These are phyloP conservation scores for Apiospora saccharicola DNA, from an alignment of 2,329 filamentous ascomycete genomes.

Conservation along the genomic window DNA sequence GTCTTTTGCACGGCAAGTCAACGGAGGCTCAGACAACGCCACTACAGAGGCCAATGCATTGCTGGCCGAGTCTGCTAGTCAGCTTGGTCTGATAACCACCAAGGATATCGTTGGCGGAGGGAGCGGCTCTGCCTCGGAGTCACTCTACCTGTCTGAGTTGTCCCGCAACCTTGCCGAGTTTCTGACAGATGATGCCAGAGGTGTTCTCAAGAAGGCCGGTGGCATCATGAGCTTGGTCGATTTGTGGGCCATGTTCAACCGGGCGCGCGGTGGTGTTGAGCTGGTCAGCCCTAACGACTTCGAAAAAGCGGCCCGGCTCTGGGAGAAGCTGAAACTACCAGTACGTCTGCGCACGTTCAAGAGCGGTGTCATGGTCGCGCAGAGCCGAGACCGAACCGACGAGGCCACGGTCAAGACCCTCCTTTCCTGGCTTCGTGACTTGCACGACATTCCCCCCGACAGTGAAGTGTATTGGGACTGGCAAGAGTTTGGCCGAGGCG, in stretches of 20 bases:
- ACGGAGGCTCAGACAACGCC: conserved; percentile 61
- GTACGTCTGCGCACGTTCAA: conserved; percentile 89
- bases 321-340: conserved; percentile 87
- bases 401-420: conserved; percentile 85
- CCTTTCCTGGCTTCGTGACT: conserved; percentile 76
- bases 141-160: conserved; percentile 87
- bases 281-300: conserved; percentile 92
- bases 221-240: conserved; percentile 92
- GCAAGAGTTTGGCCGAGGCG: conserved; percentile 79
- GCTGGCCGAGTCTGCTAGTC: conserved; percentile 81
- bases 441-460: conserved; percentile 71
- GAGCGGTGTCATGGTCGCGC: conserved; percentile 93
- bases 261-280: conserved; percentile 90
- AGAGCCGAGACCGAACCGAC: conserved; percentile 86
- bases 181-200: conserved; percentile 82
- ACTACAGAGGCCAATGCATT: conserved; percentile 76
- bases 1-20: conserved; percentile 76
- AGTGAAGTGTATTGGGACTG: conserved; percentile 78
- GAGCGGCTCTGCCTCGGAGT: conserved; percentile 69
- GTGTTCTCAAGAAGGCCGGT: conserved; percentile 79
- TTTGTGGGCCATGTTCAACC: conserved; percentile 94
- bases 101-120: conserved; percentile 90
- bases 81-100: conserved; percentile 89
- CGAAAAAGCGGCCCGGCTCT: conserved; percentile 85
- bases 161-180: conserved; percentile 88